Evolutionary conservation across 2,329 filamentous ascomycete genomes (phyloP).

Genomic region (Hypoxylon sp.): DNA sequence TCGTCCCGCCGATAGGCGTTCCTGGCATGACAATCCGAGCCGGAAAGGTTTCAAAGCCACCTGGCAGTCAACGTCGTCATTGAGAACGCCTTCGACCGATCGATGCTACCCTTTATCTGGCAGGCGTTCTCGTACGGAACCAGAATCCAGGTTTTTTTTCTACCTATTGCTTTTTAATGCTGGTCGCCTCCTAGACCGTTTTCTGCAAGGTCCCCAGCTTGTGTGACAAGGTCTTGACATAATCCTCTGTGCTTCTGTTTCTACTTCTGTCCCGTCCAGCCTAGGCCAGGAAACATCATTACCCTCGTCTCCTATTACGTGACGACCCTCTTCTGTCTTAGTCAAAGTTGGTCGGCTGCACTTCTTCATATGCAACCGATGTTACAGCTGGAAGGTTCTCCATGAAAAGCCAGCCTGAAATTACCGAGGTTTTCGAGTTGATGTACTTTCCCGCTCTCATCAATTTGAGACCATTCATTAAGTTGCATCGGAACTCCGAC

Average conservation of each 20-base stretch:
- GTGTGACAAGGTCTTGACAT: constrained; percentile 36
- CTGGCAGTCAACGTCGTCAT: constrained; percentile 22
- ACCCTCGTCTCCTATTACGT: constrained; percentile 16
- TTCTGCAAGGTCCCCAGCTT: constrained; percentile 42
- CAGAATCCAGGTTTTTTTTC: constrained; percentile 36
- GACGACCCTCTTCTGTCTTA: constrained; percentile 26
- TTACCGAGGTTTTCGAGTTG: constrained; percentile 24
- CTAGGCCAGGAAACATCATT: constrained; percentile 17
- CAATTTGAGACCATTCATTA: constrained; percentile 40
- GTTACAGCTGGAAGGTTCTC: constrained; percentile 15
- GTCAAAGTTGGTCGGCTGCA: constrained; percentile 11
- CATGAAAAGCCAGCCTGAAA: constrained; percentile 28
- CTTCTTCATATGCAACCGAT: constrained; percentile 13
- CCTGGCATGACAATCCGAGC: constrained; percentile 30
- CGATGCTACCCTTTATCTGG: constrained; percentile 37
- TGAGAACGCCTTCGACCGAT: constrained; percentile 20
- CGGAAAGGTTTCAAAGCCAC: constrained; percentile 18
- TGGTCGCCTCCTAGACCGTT: constrained; percentile 43
- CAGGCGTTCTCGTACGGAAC: constrained; percentile 36
- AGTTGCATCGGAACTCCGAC: constrained; percentile 39
- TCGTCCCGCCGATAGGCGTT: constrained; percentile 22
- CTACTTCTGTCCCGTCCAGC: constrained; percentile 3
- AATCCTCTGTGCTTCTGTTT: too few relatives aligned
- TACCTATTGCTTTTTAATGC: constrained; percentile 32
- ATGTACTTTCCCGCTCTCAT: constrained; percentile 41